Evolutionary conservation across 306 rosid species (phyloP).

Genomic region (Lagenaria siceraria): DNA sequence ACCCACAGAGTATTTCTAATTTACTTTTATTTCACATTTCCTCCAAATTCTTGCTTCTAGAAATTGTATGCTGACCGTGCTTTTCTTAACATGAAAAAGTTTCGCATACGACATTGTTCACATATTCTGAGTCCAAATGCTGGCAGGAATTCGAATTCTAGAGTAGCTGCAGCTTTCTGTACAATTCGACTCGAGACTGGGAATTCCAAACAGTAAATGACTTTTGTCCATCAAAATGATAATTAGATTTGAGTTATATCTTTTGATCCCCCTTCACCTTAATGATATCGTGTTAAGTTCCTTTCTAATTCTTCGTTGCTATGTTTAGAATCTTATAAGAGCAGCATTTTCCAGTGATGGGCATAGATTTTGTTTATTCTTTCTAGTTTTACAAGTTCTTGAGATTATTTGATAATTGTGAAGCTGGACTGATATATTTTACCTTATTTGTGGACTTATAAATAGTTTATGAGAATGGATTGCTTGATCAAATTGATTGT

Average conservation of each 20-base stretch:
- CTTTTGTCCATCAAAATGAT: background rate
- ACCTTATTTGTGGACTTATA: background rate
- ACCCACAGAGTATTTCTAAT: background rate
- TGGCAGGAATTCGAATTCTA: background rate
- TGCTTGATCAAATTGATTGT: background rate
- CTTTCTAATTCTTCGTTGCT: background rate
- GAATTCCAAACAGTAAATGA: background rate
- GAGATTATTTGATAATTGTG: background rate
- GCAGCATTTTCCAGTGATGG: background rate
- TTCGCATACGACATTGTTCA: slow-evolving; percentile 91
- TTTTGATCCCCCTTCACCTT: background rate
- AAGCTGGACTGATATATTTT: background rate
- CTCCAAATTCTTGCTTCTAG: background rate
- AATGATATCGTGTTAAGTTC: background rate
- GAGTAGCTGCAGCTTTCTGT: background rate
- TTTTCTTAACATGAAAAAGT: slow-evolving; percentile 45
- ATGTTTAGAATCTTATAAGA: background rate
- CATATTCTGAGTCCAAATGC: slow-evolving; percentile 47
- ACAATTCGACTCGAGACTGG: background rate
- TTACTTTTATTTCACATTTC: background rate
- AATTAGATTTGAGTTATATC: background rate
- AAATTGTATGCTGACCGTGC: background rate
- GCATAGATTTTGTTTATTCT: background rate
- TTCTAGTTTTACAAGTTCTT: background rate
- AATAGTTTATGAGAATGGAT: background rate